Evolutionary conservation across 495 filamentous ascomycete species (phyloP).

Genomic region (Penicillium angulare): DNA sequence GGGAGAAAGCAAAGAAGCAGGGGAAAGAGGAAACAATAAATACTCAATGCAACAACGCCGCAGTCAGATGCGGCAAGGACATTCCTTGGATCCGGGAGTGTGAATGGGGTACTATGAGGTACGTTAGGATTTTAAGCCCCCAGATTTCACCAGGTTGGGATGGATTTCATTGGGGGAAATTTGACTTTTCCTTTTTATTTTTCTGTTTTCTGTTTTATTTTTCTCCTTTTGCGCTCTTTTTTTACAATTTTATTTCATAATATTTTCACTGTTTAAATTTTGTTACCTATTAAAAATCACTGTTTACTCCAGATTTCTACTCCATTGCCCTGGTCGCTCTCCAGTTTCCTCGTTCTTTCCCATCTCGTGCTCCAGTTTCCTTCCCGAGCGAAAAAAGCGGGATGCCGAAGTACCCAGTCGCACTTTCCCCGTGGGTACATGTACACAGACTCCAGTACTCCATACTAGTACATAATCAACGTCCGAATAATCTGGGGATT

Average conservation of each 20-base stretch:
- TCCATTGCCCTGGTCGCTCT: constrained; percentile 10
- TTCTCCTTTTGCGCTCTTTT: too few relatives aligned
- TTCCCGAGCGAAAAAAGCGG: constrained; percentile 3
- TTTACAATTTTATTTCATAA: not conserved
- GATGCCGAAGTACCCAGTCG: too few relatives aligned
- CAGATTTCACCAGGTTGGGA: not conserved
- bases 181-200: not conserved
- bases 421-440: not conserved
- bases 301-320: not conserved
- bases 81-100: constrained; percentile 8
- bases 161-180: not conserved
- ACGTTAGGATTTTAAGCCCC: constrained; percentile 1
- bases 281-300: not conserved
- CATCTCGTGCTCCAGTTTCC: constrained; percentile 14
- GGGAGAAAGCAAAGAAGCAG: not conserved
- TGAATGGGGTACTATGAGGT: too few relatives aligned
- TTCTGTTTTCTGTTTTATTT: not conserved
- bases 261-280: not conserved
- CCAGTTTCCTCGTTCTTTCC: too few relatives aligned
- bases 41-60: constrained; percentile 11
- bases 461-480: too few relatives aligned
- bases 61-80: constrained; percentile 10
- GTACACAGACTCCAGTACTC: not conserved
- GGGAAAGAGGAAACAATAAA: constrained; percentile 3
- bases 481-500: too few relatives aligned